Base-by-base conservation (phyloP, 2,329 filamentous ascomycete genomes). In the Alternaria arborescens region DNA sequence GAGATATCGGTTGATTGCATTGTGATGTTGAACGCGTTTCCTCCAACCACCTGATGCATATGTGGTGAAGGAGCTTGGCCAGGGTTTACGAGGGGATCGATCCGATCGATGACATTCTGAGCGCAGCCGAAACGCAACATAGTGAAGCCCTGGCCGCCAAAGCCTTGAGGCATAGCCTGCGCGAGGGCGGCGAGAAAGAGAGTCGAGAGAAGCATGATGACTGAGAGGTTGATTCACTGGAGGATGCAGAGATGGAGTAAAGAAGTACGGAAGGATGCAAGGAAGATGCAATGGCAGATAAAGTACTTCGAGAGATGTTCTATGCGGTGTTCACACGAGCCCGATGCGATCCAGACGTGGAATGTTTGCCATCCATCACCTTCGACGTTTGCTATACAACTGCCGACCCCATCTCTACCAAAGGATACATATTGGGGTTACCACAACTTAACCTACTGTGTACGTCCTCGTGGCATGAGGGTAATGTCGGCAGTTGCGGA, bases 1-100 rank as follows among this genome's bases (percentile, higher is more conserved):
- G 70, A 58, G n/a, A 76, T 64, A 60, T 75, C 73, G 12, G 65
- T 64, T 24, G 61, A 71, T 38, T 77, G 68, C 81, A 83, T 83
- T 1, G 81, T 76, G 14, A 76, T 72, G 58, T 83, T 82, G 74
- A 83, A 83, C 1, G 79, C 80, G 61, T 83, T 80, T 4, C 82
- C 82, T 26, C 79, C 79, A 3, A 77, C 78, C 46, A 81, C 73
- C 64, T 81, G 79, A 63, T 80, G 78, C 58, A 75, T 67, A 53
- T 80, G 78, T 1, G 76, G 73, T 0, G 75, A 77, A 2, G 71
- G 76, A 2, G 69, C 55, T 30, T 67, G 62, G 11, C 78, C 78
- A 0, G 79, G 78, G 56, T 78, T 78, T 48, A 80, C 77, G 12
- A 76, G 61, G 24, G 73, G 73, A 47, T 76, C 73, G 22, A 76